Base-by-base conservation (phyloP, 2,329 filamentous ascomycete species). In the Aspergillus luchuensis region DNA sequence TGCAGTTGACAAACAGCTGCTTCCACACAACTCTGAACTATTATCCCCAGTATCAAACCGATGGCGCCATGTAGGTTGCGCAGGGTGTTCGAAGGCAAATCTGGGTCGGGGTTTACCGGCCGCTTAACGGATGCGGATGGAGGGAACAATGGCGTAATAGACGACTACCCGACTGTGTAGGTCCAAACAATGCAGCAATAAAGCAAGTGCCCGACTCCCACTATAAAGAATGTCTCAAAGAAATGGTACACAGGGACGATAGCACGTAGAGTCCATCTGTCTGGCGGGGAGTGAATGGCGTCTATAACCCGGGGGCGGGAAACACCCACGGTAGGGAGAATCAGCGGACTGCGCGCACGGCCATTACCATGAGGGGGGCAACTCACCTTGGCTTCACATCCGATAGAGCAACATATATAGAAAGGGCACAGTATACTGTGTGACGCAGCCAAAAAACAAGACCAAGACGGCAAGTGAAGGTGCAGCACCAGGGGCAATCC, bases 301-400 rank as follows among this genome's bases (percentile, higher is more conserved):
- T 59, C 60, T 61, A 56, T 57, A 56, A 58, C 56, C 59, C 59
- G 56, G 60, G 49, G 58, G 57, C 61, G 53, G 58, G 58, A 52
- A 38, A 59, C 41, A 21, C 54, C 45, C 54, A 64, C 51, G 59
- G 58, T 55, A 66, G 63, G 64, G 60, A 67, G 63, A 61, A 58
- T 65, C 61, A 67, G 64, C 61, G 61, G 59, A 61, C 49, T 54
- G 56, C 56, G 56, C 51, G 48, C 58, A 56, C 53, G 39, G 25
- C 25, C 23, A 39, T 56, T 17, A 47, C 43, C n/a, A 17, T 28
- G 41, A 28, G 33, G 58, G 23, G 45, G 43, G 39, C 25, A 39
- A 60, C 58, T 57, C 39, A 63, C 61, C 58, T 36, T 63, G 21
- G 48, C 19, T 57, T 57, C 38, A 58, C 59, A 58, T 57, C 28